Percentiles rank a stretch among this genome's conserved stretches.
Evolutionary conservation across 192 early-diverging fungal species (phyloP).

Genomic region (Coemansia sp.): DNA sequence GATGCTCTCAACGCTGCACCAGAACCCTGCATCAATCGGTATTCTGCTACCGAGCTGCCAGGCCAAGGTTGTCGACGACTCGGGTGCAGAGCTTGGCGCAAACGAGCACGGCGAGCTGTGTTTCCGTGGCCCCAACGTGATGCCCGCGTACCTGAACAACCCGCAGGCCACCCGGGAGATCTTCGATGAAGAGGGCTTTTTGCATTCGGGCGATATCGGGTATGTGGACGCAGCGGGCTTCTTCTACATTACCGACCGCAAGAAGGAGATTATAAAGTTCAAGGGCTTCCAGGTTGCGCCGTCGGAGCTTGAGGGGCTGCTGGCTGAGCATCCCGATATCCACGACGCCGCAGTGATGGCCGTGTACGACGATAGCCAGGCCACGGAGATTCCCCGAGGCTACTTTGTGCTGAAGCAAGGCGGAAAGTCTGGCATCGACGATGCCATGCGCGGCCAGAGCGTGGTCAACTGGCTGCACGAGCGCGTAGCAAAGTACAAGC

Average conservation of each 20-base stretch:
- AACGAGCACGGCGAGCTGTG: constrained; percentile 78
- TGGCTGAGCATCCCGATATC: constrained; percentile 69
- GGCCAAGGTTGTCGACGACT: constrained; percentile 73
- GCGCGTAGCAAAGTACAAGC: constrained; percentile 71
- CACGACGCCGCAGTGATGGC: constrained; percentile 70
- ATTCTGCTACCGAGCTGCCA: constrained; percentile 67
- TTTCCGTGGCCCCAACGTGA: constrained; percentile 83
- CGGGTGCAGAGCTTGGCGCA: constrained; percentile 58
- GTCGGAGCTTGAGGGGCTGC: constrained; percentile 77
- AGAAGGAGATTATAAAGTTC: constrained; percentile 92
- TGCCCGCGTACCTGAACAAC: constrained; percentile 86
- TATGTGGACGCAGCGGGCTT: constrained; percentile 61
- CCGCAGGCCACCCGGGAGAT: constrained; percentile 66
- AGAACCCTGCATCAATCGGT: constrained; percentile 61
- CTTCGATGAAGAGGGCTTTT: constrained; percentile 72
- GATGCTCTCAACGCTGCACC: constrained; percentile 37
- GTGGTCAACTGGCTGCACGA: constrained; percentile 59
- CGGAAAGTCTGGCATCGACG: constrained; percentile 28
- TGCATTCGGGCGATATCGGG: constrained; percentile 85
- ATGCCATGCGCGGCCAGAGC: constrained; percentile 44
- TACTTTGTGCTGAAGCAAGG: constrained; percentile 64
- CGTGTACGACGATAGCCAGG: constrained; percentile 60
- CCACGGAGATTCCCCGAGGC: constrained; percentile 75
- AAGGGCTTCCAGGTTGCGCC: constrained; percentile 81
- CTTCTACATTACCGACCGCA: constrained; percentile 68